Percentiles rank a stretch among this genome's conserved stretches.
Evolutionary conservation across 208 protist species (phyloP).

Genomic region (Herpetomonas muscarum): DNA sequence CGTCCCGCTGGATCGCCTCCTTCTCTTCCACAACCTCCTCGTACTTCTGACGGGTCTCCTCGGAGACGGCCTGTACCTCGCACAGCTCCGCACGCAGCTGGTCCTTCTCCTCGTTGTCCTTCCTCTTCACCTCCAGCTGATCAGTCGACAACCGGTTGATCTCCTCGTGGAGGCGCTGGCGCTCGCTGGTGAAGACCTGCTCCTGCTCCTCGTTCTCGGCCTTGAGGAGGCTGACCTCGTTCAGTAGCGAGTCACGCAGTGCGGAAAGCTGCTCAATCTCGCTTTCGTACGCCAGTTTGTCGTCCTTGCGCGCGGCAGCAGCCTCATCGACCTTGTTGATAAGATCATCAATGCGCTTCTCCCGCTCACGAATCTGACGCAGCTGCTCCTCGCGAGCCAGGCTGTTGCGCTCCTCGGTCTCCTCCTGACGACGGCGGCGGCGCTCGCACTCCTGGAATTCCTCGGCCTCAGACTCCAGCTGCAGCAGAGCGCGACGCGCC

Average conservation of each 20-base stretch:
- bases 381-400: constrained; percentile 68
- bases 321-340: constrained; percentile 41
- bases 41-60: constrained; percentile 42
- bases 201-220: constrained; percentile 46
- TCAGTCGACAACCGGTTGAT: constrained; percentile 29
- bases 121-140: constrained; percentile 25
- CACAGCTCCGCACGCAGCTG: constrained; percentile 28
- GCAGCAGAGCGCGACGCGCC: too few species aligned
- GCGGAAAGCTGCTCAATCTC: constrained; percentile 52
- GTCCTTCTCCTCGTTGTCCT: constrained; percentile 31
- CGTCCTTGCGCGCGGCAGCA: constrained; percentile 28
- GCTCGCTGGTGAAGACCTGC: constrained; percentile 24
- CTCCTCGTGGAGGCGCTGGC: constrained; percentile 20
- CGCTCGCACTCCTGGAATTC: constrained; percentile 61
- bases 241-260: constrained; percentile 61
- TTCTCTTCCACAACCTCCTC: constrained; percentile 33
- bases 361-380: constrained; percentile 43
- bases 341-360: constrained; percentile 52
- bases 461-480: constrained; percentile 63
- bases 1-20: constrained; percentile 39
- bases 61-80: constrained; percentile 25
- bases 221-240: constrained; percentile 49
- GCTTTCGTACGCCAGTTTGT: constrained; percentile 30
- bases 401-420: constrained; percentile 63
- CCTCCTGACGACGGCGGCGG: constrained; percentile 62